Evolutionary conservation across 2,329 filamentous ascomycete genomes (phyloP).

Genomic region (Thermomyces lanuginosus): DNA sequence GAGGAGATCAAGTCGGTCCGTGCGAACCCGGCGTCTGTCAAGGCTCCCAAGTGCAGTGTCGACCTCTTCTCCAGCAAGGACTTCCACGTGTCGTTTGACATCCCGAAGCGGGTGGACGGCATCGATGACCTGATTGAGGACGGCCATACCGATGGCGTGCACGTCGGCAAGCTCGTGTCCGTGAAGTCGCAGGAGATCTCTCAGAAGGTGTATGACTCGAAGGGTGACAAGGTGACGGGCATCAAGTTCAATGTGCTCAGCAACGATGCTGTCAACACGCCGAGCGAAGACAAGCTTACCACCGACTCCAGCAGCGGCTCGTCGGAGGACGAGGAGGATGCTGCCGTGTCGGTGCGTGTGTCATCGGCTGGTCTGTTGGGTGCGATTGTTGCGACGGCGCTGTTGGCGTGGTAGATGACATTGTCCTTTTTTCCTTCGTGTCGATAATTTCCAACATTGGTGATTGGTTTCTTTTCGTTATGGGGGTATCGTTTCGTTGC

Average conservation of each 20-base stretch:
- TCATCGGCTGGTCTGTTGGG: no score
- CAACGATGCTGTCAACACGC: conserved; percentile 39
- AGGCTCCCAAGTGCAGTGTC: conserved; percentile 47
- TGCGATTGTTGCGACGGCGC: no score
- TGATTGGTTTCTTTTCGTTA: no score
- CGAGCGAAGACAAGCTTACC: conserved; percentile 26
- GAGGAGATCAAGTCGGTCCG: conserved; percentile 47
- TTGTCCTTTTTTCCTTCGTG: no score
- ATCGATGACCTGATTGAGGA: conserved; percentile 58
- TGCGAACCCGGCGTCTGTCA: conserved; percentile 37
- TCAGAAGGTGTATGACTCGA: conserved; percentile 40
- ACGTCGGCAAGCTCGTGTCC: conserved; percentile 43
- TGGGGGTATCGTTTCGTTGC: no score
- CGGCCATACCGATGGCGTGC: conserved; percentile 50
- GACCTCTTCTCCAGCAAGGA: conserved; percentile 52
- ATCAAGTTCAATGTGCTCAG: conserved; percentile 42
- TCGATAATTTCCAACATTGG: no score
- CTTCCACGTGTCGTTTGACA: conserved; percentile 65
- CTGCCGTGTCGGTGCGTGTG: no score
- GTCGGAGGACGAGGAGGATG: no score
- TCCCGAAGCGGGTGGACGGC: conserved; percentile 52
- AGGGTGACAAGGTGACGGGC: conserved; percentile 43
- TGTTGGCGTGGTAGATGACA: no score
- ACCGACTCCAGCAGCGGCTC: conserved; percentile 11
- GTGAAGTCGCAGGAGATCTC: conserved; percentile 42